Evolutionary conservation across 23 red algal species (phyloP), one percentile per base, ranked within the genome.

Genomic region (Agarophyton chilense): DNA sequence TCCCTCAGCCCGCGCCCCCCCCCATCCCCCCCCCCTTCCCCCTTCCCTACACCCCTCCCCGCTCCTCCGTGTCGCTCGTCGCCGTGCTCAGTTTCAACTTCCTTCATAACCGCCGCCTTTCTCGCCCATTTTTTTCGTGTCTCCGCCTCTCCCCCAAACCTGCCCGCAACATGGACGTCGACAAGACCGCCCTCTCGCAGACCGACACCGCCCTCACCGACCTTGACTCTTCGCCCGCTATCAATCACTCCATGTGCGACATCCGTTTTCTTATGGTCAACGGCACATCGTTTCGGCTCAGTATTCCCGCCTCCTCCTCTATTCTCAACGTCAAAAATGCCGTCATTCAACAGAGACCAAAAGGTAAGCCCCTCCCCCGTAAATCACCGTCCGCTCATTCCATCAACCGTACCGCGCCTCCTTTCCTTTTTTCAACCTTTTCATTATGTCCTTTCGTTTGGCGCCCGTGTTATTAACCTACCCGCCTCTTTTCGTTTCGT

Each of bases 241-340:
- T 72, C 38, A 41, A 72, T 16, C 35, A 72, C 35, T 72, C 75
- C 52, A 52, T 53, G 32, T 91, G 87, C 60, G 60, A 80, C 38
- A 68, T 91, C 11, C 87, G 87, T 16, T 91, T 91, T 36, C 76
- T 91, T 25, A 67, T 91, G 55, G 63, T 91, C 63, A 81, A 91
- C 56, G 87, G 87, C 44, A 73, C 76, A 8, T 91, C 87, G 10
- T 91, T 91, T 54, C 87, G 65, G 12, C 61, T 91, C 33, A 35
- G n/a, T 53, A 21, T 81, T 34, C 77, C 87, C 18, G 43, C 73
- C 2, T 56, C 74, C 29, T 64, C 87, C 43, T 68, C 87, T 58
- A 71, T 91, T 19, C 57, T 52, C 41, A 49, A 72, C 36, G 58
- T 91, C 4, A 91, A 91, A 51, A 29, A 91, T 32, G 46, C 40